phyloP scores from a whole-genome alignment of 306 rosid species.

The Elaeagnus macrophylla region DNA sequence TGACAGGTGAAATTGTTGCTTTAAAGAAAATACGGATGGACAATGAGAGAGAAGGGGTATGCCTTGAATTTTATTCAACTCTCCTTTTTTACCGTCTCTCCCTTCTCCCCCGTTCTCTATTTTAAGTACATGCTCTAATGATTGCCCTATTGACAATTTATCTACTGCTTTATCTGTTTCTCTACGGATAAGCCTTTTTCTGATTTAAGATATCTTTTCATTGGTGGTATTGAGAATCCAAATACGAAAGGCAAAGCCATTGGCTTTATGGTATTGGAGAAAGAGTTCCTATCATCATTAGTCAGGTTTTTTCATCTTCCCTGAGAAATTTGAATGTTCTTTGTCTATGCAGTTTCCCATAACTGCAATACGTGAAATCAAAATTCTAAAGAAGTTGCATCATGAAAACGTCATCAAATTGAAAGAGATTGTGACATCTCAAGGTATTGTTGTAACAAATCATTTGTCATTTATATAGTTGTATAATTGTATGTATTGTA shows the following conservation, averaged over 20 bases:
- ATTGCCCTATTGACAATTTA: too few relatives aligned
- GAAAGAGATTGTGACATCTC: conserved; percentile 41
- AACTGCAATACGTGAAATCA: conserved; percentile 46
- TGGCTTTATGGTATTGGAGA: too few relatives aligned
- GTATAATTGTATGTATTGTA: not conserved
- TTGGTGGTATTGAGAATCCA: too few relatives aligned
- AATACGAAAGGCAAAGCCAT: too few relatives aligned
- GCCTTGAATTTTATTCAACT: not conserved
- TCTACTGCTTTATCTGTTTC: too few relatives aligned
- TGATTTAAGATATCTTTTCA: too few relatives aligned
- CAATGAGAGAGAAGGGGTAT: conserved; percentile 69
- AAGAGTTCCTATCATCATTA: too few relatives aligned
- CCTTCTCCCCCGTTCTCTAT: too few relatives aligned
- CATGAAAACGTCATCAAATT: conserved; percentile 36
- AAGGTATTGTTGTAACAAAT: conserved; percentile 12
- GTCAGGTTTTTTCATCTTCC: not conserved
- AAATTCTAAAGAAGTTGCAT: conserved; percentile 38
- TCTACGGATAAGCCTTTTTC: too few relatives aligned
- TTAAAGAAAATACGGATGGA: conserved; percentile 70
- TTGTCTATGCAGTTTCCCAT: conserved; percentile 22
- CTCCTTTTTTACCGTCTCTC: too few relatives aligned
- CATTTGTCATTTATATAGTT: not conserved
- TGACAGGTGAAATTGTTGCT: conserved; percentile 68
- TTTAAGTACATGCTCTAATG: too few relatives aligned
- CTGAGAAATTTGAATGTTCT: too few relatives aligned